Base-by-base conservation (phyloP, 768 basidiomycete genomes). In the Pilatotrama ljubarskyi region DNA sequence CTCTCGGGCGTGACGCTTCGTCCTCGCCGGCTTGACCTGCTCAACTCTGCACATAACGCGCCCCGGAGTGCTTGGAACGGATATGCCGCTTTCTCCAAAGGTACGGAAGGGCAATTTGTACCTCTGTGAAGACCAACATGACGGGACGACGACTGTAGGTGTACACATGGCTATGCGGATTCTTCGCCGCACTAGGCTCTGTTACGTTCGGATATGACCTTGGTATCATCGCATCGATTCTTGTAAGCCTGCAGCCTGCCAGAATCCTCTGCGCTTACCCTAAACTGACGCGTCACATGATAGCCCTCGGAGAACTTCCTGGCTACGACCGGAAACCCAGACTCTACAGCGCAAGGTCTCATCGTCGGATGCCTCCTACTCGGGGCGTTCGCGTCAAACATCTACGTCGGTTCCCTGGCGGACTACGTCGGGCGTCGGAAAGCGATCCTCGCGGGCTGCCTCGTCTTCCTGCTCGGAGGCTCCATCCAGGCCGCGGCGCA, bases 151-250 rank as follows among this genome's bases (percentile, higher is more conserved):
- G 24, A 7, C 26, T 6, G 2, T 37, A 69, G 68, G 61, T 81
- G 35, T 81, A 81, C 67, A 82, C 80, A 15, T 82, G 79, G 80
- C 69, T 82, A 1, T 82, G 80, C 60, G 81, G 81, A 17, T 69
- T 82, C 41, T 82, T 82, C 55, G 81, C 80, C 11, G 65, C 68
- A 7, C 46, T 67, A 10, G 66, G 68, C 8, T 69, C 68, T 2
- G 68, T 69, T 25, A 79, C 79, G 52, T 81, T 80, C 59, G 80
- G 79, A 47, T 82, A 81, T 73, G 80, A 81, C 59, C 66, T 81
- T 37, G 81, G 81, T 68, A 80, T 81, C 43, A 81, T 82, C 29
- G 80, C 81, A 2, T 77, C 78, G 0, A 76, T 81, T 0, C 66
- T 80, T 35, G 68, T 66, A n/a, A 53, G 67, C 36, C 29, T 11